Evolutionary conservation across 2,329 filamentous ascomycete species (phyloP), one percentile per base, ranked within the genome.

Genomic region (Truncatella angustata): DNA sequence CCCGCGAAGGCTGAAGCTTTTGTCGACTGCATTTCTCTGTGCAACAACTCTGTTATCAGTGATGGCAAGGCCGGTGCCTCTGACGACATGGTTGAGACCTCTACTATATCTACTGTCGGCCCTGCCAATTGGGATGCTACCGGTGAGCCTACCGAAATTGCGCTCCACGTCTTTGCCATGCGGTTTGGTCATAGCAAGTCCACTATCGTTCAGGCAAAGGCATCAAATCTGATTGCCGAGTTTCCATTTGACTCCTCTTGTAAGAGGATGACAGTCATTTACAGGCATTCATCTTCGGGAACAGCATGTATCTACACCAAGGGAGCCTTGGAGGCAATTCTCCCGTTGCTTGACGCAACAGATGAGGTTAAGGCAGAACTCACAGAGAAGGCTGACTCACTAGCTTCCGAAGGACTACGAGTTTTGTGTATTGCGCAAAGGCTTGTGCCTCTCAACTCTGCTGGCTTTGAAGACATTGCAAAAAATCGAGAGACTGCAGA

Each of bases 211-310:
- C 60, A 66, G 21, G 64, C 66, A 20, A 68, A 68, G n/a, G 60
- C 65, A 21, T 74, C 77, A 51, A 67, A 70, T 35, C 70, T 85
- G 40, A 60, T 87, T 9, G 79, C 82, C 1, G 87, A 90, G 60
- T 86, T 86, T 50, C 86, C 86, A 2, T 90, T 90, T 61, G 86
- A 90, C 64, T 89, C 86, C 0, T 81, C 82, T 34, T 81, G 86
- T 67, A 90, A 90, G 72, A 80, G 85, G 53, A 90, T 90, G 87
- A 86, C 84, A 34, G 86, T 90, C 45, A 78, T 89, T 24, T 88
- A 86, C 68, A 62, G 64, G 9, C 58, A 63, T 39, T 66, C 67
- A 6, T 66, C 60, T 39, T 65, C 64, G 2, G 69, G 70, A 21
- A 62, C 65, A 10, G 63, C 66, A 43, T 68, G 72, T 11, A 74